These are phyloP conservation scores for Verbena officinalis DNA, from an alignment of 257 asterid genomes.

Conservation along the genomic window DNA sequence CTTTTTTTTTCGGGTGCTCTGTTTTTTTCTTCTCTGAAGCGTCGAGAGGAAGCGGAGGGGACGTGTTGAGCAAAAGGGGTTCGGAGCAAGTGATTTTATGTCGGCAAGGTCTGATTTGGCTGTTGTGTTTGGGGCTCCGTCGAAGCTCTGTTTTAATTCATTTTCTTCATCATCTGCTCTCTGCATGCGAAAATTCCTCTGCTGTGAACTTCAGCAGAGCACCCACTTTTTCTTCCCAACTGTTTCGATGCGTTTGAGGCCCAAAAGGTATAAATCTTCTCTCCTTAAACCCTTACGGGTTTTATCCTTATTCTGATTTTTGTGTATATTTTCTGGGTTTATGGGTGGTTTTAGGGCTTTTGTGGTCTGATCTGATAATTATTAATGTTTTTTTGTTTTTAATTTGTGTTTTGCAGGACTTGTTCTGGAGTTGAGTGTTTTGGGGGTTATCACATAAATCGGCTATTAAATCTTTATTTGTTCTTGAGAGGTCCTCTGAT, in stretches of 20 bases:
- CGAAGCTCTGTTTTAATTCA: slow-evolving; percentile 47
- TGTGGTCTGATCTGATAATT: slow-evolving; percentile 41
- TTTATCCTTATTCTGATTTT: slow-evolving; percentile 12
- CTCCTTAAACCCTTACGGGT: slow-evolving; percentile 41
- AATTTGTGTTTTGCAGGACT: slow-evolving; percentile 65
- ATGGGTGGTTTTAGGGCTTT: slow-evolving; percentile 32
- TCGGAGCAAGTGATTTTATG: slow-evolving; percentile 68
- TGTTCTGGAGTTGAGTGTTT: slow-evolving; percentile 92
- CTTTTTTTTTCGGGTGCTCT: slow-evolving; percentile 29
- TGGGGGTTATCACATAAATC: slow-evolving; percentile 93
- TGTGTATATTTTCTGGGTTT: slow-evolving; percentile 1
- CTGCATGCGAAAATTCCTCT: slow-evolving; percentile 55
- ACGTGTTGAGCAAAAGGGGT: slow-evolving; percentile 20
- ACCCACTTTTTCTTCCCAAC: slow-evolving; percentile 43
- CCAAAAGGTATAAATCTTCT: slow-evolving; percentile 60
- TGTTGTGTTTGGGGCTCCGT: slow-evolving; percentile 59
- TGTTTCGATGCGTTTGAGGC: slow-evolving; percentile 99
- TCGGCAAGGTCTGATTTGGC: slow-evolving; percentile 75
- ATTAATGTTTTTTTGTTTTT: slow-evolving; percentile 2
- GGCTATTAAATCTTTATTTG: slow-evolving; percentile 59
- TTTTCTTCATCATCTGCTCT: slow-evolving; percentile 35
- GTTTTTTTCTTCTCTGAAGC: not conserved
- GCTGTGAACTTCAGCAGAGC: slow-evolving; percentile 72
- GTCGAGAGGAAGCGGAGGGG: slow-evolving; percentile 30
- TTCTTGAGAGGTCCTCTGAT: slow-evolving; percentile 72